Evolutionary conservation across 2,329 filamentous ascomycete genomes (phyloP).

Genomic region (Aspergillus transmontanensis): DNA sequence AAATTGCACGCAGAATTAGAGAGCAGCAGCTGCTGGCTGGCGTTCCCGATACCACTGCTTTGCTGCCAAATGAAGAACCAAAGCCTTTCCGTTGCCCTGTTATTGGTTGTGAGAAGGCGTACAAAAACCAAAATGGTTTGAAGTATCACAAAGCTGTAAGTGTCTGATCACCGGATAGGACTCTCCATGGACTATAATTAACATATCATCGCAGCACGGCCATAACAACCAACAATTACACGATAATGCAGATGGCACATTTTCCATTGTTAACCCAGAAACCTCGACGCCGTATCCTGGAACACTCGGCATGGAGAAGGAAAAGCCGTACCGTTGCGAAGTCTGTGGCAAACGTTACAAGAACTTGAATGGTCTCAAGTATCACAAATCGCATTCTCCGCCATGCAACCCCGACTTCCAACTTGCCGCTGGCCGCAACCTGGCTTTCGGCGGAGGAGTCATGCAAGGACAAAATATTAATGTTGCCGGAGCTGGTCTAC

Average conservation of each 20-base stretch:
- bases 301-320: slow-evolving; percentile 98
- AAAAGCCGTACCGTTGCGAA: slow-evolving; percentile 97
- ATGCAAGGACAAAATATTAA: slow-evolving; percentile 52
- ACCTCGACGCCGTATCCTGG: slow-evolving; percentile 93
- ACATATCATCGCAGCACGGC: slow-evolving; percentile 62
- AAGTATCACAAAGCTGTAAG: slow-evolving; percentile 79
- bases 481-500: slow-evolving; percentile 51
- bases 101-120: slow-evolving; percentile 97
- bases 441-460: slow-evolving; percentile 44
- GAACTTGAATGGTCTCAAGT: slow-evolving; percentile 98
- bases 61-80: slow-evolving; percentile 76
- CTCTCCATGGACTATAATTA: slow-evolving; percentile 23
- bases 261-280: slow-evolving; percentile 96
- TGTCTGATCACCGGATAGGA: slow-evolving; percentile 16
- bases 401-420: slow-evolving; percentile 85
- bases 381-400: slow-evolving; percentile 82
- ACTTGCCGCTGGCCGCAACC: slow-evolving; percentile 48
- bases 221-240: slow-evolving; percentile 96
- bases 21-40: slow-evolving; percentile 66
- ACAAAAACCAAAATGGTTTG: slow-evolving; percentile 98
- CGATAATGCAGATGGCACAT: slow-evolving; percentile 94
- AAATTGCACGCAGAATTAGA: slow-evolving; percentile 67
- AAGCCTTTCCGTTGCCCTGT: slow-evolving; percentile 98
- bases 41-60: slow-evolving; percentile 49
- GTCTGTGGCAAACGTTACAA: slow-evolving; percentile 98